These are phyloP conservation scores for Sporothrix variecibatus DNA, from an alignment of 2,329 filamentous ascomycete species.

Conservation along the genomic window DNA sequence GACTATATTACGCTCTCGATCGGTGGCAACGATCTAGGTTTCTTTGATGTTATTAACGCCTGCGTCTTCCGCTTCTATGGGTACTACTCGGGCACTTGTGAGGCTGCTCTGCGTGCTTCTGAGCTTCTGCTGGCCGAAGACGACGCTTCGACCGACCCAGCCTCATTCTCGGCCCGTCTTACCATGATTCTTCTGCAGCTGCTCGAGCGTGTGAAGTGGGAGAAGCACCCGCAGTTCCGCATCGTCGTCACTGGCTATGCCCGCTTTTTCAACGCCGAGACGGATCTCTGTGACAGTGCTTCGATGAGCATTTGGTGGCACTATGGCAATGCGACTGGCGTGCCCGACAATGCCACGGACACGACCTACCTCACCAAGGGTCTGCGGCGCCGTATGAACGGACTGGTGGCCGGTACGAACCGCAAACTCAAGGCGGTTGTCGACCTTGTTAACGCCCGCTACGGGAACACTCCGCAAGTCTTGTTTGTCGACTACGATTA, in stretches of 20 bases:
- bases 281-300: slow-evolving; percentile 46
- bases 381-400: slow-evolving; percentile 46
- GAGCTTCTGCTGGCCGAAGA: slow-evolving; percentile 42
- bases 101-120: slow-evolving; percentile 42
- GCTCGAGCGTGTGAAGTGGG: slow-evolving; percentile 48
- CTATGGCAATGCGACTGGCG: slow-evolving; percentile 38
- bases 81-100: slow-evolving; percentile 51
- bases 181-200: slow-evolving; percentile 46
- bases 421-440: slow-evolving; percentile 43
- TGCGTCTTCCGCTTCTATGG: slow-evolving; percentile 54
- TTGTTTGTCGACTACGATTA: slow-evolving; percentile 50
- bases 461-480: slow-evolving; percentile 32
- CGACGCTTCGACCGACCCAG: slow-evolving; percentile 32
- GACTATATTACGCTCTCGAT: slow-evolving; percentile 51
- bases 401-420: slow-evolving; percentile 48
- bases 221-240: slow-evolving; percentile 46
- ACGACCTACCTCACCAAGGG: slow-evolving; percentile 40
- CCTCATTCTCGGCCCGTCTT: slow-evolving; percentile 36
- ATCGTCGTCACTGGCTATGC: slow-evolving; percentile 52
- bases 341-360: slow-evolving; percentile 23
- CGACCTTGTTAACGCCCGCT: slow-evolving; percentile 42
- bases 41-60: slow-evolving; percentile 53
- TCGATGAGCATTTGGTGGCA: slow-evolving; percentile 51
- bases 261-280: slow-evolving; percentile 50
- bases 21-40: slow-evolving; percentile 52